These are phyloP conservation scores for Aspergillus panamensis DNA, from an alignment of 495 filamentous ascomycete genomes.

Conservation along the genomic window DNA sequence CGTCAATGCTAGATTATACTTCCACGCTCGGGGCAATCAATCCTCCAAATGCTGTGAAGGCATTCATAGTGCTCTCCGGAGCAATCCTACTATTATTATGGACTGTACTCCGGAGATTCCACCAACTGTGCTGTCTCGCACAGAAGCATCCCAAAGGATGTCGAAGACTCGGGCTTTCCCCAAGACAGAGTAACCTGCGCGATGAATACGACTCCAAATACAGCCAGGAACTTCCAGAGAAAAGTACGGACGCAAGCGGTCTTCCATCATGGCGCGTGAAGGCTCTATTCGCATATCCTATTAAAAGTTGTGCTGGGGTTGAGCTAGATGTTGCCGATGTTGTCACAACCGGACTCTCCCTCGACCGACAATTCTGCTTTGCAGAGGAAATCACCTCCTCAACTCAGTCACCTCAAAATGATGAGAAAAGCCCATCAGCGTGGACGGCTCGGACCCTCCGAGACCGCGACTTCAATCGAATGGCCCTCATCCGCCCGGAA, in stretches of 20 bases:
- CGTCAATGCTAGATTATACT: conserved; percentile 5
- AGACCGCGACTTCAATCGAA: conserved; percentile 65
- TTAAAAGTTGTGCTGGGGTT: conserved; percentile 83
- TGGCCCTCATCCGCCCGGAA: conserved; percentile 72
- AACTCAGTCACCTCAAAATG: conserved; percentile 17
- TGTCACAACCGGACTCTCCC: conserved; percentile 67
- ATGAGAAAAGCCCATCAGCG: conserved; percentile 19
- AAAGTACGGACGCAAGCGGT: conserved; percentile 16
- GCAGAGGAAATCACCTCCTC: conserved; percentile 56
- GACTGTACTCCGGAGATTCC: neutral
- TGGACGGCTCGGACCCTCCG: conserved; percentile 75
- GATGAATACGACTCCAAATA: conserved; percentile 41
- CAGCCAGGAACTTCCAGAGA: conserved; percentile 23
- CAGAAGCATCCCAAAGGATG: conserved; percentile 28
- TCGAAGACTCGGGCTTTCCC: conserved; percentile 33
- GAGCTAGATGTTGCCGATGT: conserved; percentile 67
- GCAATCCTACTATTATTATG: neutral
- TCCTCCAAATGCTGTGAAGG: conserved; percentile 8
- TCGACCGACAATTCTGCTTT: conserved; percentile 83
- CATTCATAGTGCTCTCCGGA: conserved; percentile 1
- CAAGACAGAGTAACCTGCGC: conserved; percentile 30
- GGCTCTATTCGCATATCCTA: conserved; percentile 79
- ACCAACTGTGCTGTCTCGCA: neutral
- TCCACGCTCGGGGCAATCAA: neutral
- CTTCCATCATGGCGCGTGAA: conserved; percentile 58